Conservation (phyloP, 192 early-diverging fungal species). For the Umbelopsis isabellina region DNA sequence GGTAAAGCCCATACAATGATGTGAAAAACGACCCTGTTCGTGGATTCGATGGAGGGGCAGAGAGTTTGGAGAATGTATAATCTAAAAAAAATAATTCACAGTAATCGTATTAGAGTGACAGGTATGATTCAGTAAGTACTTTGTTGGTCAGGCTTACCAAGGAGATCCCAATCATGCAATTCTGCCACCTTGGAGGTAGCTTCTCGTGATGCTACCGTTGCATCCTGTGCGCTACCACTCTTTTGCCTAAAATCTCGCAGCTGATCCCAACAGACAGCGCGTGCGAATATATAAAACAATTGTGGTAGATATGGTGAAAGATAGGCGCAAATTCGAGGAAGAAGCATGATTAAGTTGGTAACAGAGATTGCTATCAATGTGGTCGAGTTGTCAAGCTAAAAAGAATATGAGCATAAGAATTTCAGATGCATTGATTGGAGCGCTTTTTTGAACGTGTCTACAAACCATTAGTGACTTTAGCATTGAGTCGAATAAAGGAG, state of each 20-base stretch:
- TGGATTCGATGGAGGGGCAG: slow-evolving; percentile 54
- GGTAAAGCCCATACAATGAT: slow-evolving; percentile 59
- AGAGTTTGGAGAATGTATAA: slow-evolving; percentile 42
- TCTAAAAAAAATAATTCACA: slow-evolving; percentile 24
- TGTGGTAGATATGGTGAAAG: slow-evolving; percentile 48
- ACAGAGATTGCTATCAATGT: slow-evolving; percentile 53
- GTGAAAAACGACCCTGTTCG: slow-evolving; percentile 56
- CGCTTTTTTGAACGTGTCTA: neutral
- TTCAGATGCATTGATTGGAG: neutral
- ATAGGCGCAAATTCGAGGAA: slow-evolving; percentile 52
- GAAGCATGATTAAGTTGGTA: slow-evolving; percentile 56
- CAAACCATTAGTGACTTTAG: slow-evolving; percentile 55
- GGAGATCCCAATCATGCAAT: slow-evolving; percentile 42
- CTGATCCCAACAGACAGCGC: slow-evolving; percentile 57
- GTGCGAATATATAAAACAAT: slow-evolving; percentile 53
- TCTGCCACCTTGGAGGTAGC: slow-evolving; percentile 32
- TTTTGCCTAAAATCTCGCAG: slow-evolving; percentile 39
- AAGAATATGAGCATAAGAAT: neutral
- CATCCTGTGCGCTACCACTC: slow-evolving; percentile 6
- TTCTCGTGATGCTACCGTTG: neutral
- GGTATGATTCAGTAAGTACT: neutral
- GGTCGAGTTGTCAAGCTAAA: slow-evolving; percentile 55
- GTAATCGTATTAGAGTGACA: neutral
- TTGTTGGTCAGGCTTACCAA: slow-evolving; percentile 35
- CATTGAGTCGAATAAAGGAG: slow-evolving; percentile 53